Evolutionary conservation across 2,329 filamentous ascomycete genomes (phyloP).

Genomic region (Aureobasidium sp.): DNA sequence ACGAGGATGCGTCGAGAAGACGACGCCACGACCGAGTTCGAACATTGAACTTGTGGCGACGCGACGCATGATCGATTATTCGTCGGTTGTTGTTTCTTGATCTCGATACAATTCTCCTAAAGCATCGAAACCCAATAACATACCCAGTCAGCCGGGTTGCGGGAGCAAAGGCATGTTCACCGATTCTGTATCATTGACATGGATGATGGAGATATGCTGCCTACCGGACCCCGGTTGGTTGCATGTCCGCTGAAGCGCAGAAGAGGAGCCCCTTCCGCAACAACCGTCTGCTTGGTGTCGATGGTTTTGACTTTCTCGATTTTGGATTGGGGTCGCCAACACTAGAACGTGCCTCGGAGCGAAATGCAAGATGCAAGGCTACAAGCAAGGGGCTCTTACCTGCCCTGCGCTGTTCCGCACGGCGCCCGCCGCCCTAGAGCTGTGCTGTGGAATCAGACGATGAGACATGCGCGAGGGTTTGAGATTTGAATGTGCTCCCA

Average conservation of each 20-base stretch:
- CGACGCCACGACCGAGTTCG: neutral
- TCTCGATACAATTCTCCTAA: neutral
- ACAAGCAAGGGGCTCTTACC: neutral
- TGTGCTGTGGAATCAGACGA: neutral
- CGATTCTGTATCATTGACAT: neutral
- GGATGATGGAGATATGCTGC: neutral
- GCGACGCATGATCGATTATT: neutral
- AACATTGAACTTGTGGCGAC: neutral
- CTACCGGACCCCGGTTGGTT: neutral
- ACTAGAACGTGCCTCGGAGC: neutral
- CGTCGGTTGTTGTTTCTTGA: neutral
- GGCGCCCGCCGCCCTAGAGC: neutral
- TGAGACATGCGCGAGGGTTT: constrained; percentile 6
- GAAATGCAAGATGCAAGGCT: neutral
- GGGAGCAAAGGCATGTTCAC: neutral
- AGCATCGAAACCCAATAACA: neutral
- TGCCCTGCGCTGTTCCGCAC: neutral
- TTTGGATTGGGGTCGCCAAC: neutral
- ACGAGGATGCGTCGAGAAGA: neutral
- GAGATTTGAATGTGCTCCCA: neutral
- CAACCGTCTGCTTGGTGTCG: neutral
- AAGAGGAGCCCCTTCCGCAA: too few species aligned
- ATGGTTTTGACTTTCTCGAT: neutral
- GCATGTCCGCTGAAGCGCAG: neutral
- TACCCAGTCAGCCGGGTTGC: neutral